A percentile compares a stretch with the other conserved stretches of the same genome.
phyloP scores from a whole-genome alignment of 345 rosid genomes.

The Populus euphratica region DNA sequence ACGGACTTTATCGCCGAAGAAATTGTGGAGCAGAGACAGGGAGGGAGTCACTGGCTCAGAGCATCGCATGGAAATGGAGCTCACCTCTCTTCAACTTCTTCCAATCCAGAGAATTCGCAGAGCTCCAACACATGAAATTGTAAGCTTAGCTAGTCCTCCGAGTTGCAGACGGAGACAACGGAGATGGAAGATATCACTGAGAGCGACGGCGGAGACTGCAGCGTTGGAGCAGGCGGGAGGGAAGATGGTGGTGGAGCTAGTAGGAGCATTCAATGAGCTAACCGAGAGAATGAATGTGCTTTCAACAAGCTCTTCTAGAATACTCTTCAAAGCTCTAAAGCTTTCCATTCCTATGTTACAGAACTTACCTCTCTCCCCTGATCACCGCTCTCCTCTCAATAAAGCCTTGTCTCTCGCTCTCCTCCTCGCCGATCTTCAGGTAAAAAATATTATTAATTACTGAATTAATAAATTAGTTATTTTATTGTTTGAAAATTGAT shows the following conservation, averaged over 20 bases:
- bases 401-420: constrained; percentile 77
- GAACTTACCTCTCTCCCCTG: constrained; percentile 54
- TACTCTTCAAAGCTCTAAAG: constrained; percentile 78
- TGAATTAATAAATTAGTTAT: too few relatives aligned
- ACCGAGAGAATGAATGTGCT: constrained; percentile 79
- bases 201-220: constrained; percentile 6
- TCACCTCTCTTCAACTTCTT: background rate
- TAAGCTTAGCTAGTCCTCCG: background rate
- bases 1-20: background rate
- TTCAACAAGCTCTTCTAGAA: constrained; percentile 69
- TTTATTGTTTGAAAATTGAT: background rate
- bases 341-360: constrained; percentile 78
- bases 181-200: background rate
- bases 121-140: background rate
- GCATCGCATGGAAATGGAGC: background rate
- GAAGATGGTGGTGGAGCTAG: constrained; percentile 96
- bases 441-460: too few relatives aligned
- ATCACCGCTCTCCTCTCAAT: constrained; percentile 72
- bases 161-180: background rate
- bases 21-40: too few relatives aligned
- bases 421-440: constrained; percentile 90
- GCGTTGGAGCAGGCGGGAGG: constrained; percentile 74
- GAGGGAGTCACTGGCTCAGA: background rate
- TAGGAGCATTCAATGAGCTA: constrained; percentile 83
- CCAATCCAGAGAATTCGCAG: background rate